These are phyloP conservation scores for Boletus tomentosulus DNA, from an alignment of 768 basidiomycete species.

Conservation along the genomic window DNA sequence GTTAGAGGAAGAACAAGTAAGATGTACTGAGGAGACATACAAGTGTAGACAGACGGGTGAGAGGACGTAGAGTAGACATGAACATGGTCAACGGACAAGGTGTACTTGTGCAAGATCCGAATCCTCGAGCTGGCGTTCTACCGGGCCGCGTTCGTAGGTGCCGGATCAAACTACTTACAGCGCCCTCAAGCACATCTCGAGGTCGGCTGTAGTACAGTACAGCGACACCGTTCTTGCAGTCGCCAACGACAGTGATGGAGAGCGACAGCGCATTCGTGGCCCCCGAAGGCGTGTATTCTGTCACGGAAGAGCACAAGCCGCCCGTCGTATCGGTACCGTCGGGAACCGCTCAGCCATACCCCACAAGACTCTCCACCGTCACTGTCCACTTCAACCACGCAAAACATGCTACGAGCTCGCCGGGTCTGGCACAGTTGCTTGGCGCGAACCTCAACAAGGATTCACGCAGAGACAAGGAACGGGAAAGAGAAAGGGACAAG, in stretches of 20 bases:
- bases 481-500: slow-evolving; percentile 32
- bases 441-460: slow-evolving; percentile 58
- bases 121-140: slow-evolving; percentile 3
- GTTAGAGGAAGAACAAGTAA: background rate
- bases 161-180: background rate
- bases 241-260: slow-evolving; percentile 48
- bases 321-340: slow-evolving; percentile 40
- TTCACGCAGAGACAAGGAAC: slow-evolving; percentile 38
- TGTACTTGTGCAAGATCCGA: slow-evolving; percentile 27
- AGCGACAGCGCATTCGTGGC: slow-evolving; percentile 83
- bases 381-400: slow-evolving; percentile 57
- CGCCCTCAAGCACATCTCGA: background rate
- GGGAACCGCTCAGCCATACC: slow-evolving; percentile 38
- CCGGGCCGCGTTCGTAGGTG: slow-evolving; percentile 4
- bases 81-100: slow-evolving; percentile 22
- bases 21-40: slow-evolving; percentile 12
- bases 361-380: slow-evolving; percentile 60
- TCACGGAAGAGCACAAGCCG: slow-evolving; percentile 83
- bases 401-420: slow-evolving; percentile 46
- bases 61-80: slow-evolving; percentile 16
- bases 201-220: background rate
- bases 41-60: slow-evolving; percentile 13
- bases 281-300: slow-evolving; percentile 85
- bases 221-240: slow-evolving; percentile 13
- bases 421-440: slow-evolving; percentile 66